Base-by-base conservation (phyloP, 2,329 filamentous ascomycete genomes). In the Ophiostoma novo-ulmi region DNA sequence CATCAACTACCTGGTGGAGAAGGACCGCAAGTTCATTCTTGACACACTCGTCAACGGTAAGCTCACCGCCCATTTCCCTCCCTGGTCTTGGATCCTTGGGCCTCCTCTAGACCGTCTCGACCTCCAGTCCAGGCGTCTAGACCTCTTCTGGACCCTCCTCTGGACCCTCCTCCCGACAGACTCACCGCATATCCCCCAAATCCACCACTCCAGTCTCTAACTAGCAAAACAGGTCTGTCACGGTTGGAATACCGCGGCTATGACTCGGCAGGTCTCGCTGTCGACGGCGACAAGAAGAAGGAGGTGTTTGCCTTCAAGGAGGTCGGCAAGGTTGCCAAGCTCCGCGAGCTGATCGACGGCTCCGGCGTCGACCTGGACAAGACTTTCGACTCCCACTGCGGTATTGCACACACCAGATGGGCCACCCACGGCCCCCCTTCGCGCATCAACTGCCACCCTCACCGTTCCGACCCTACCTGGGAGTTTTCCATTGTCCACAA, bases 1-100 rank as follows among this genome's bases (percentile, higher is more conserved):
- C 87, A 92, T 98, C 85, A 98, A 98, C 86, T 98, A 98, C 84
- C 85, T 98, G 81, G 93, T 98, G 80, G 95, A 98, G 87, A 97
- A 97, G 88, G 94, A 98, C 85, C 89, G 95, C 81, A 94, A 92
- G 83, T 96, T 91, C 84, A 97, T 98, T 81, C 87, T 98, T 79
- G 90, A 97, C 80, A 98, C 94, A 74, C 87, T 99, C 76, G 91
- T 97, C 81, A 97, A 98, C 85, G 94, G 93, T 93, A 82, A 82
- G 89, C 48, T 41, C 63, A n/a, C n/a, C 66, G 22, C 26, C 63
- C n/a, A n/a, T 65, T 65, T n/a, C 5, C 4, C 73, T 75, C 72
- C 71, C 67, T 69, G 64, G 14, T 36, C 6, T 35, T 44, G 39
- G 17, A 17, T 20, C 6, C 31, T 31, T 31, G 31, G 31, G 31